Evolutionary conservation across 805 yeast species (phyloP).

Genomic region (Wickerhamiella galacta): DNA sequence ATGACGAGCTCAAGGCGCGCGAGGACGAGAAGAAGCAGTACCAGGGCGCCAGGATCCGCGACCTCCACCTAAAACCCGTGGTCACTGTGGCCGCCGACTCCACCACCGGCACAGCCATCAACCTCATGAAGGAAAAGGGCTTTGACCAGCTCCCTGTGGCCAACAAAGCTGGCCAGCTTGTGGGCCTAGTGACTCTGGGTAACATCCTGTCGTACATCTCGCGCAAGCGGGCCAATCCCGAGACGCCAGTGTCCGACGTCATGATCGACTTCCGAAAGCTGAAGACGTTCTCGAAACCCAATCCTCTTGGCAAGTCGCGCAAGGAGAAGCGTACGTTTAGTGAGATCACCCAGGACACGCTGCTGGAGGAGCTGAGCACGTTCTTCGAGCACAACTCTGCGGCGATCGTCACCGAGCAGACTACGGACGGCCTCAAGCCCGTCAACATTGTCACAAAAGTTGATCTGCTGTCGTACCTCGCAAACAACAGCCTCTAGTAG

Average conservation of each 20-base stretch:
- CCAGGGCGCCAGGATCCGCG: conserved; percentile 43
- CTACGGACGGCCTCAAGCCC: conserved; percentile 37
- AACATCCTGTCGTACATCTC: conserved; percentile 52
- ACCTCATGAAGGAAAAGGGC: conserved; percentile 54
- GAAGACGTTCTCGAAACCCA: conserved; percentile 34
- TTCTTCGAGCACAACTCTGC: conserved; percentile 76
- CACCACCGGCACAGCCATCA: conserved; percentile 46
- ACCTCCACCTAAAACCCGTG: conserved; percentile 62
- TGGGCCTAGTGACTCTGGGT: conserved; percentile 65
- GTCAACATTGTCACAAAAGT: conserved; percentile 78
- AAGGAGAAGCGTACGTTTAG: conserved; percentile 40
- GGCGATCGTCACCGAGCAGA: conserved; percentile 57
- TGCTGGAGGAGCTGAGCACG: conserved; percentile 49
- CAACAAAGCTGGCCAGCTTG: conserved; percentile 37
- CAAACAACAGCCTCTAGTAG: too few species aligned
- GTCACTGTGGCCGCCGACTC: conserved; percentile 51
- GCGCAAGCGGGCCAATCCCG: conserved; percentile 37
- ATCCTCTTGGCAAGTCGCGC: conserved; percentile 33
- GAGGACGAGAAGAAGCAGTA: conserved; percentile 24
- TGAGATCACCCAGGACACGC: conserved; percentile 47
- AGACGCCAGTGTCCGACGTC: conserved; percentile 39
- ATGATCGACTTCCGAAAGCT: conserved; percentile 63
- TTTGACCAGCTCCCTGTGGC: conserved; percentile 78
- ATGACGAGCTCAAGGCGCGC: conserved; percentile 26
- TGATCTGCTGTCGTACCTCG: conserved; percentile 43